Evolutionary conservation across 371 early-diverging fungal genomes (phyloP).

Genomic region (Mucor circinelloides): DNA sequence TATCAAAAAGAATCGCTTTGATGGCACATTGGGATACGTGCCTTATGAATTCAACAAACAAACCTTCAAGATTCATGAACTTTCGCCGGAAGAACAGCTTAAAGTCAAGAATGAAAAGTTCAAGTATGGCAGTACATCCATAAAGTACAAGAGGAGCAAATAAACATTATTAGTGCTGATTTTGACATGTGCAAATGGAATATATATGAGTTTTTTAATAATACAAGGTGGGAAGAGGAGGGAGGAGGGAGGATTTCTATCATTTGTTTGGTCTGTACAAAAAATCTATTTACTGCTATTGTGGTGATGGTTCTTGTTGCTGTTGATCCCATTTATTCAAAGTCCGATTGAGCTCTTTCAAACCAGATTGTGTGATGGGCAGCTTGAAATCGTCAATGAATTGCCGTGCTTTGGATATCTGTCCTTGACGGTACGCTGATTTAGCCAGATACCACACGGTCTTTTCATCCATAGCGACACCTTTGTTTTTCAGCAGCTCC

Average conservation of each 20-base stretch:
- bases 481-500: conserved; percentile 14
- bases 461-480: conserved; percentile 33
- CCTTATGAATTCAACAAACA: conserved; percentile 43
- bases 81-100: neutral
- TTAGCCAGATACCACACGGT: conserved; percentile 40
- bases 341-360: conserved; percentile 9
- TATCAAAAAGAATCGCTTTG: conserved; percentile 76
- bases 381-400: conserved; percentile 33
- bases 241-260: neutral
- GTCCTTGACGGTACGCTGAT: conserved; percentile 20
- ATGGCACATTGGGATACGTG: conserved; percentile 71
- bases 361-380: conserved; percentile 20
- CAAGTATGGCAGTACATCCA: neutral
- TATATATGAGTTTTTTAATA: neutral
- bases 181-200: too few relatives aligned
- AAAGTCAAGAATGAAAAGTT: neutral
- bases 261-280: neutral
- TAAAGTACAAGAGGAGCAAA: neutral
- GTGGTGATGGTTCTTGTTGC: neutral
- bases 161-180: too few relatives aligned
- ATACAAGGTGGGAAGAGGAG: neutral
- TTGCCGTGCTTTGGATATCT: conserved; percentile 20
- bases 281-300: neutral
- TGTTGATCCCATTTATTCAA: conserved; percentile 8
- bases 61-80: conserved; percentile 29